Percentiles rank a stretch among this genome's conserved stretches.
Evolutionary conservation across 2,329 filamentous ascomycete genomes (phyloP).

Genomic region (Mariannaea sp.): DNA sequence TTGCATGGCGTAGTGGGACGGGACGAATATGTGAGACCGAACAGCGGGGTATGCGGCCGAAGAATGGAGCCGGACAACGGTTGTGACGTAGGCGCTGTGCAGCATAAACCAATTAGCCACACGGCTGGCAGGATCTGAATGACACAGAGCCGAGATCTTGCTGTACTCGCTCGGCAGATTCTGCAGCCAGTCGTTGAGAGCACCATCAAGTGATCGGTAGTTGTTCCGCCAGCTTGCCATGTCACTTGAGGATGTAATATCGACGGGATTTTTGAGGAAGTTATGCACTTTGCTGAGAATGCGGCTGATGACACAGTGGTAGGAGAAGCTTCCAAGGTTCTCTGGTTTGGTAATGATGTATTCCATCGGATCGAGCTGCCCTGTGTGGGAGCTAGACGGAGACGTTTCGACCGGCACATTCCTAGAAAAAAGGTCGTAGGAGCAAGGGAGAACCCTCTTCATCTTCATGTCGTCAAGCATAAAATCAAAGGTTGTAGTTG

Average conservation of each 20-base stretch:
- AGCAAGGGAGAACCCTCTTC: constrained; percentile 49
- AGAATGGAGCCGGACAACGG: constrained; percentile 51
- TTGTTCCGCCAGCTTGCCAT: constrained; percentile 49
- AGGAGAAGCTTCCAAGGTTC: constrained; percentile 51
- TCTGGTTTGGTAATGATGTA: constrained; percentile 46
- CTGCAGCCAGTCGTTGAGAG: constrained; percentile 49
- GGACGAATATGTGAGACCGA: constrained; percentile 48
- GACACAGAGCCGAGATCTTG: constrained; percentile 51
- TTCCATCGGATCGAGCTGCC: constrained; percentile 32
- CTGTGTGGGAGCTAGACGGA: constrained; percentile 34
- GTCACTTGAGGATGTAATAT: constrained; percentile 45
- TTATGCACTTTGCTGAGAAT: constrained; percentile 50
- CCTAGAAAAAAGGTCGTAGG: constrained; percentile 51
- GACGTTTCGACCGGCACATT: constrained; percentile 51
- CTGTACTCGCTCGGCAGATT: constrained; percentile 51
- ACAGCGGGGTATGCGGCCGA: constrained; percentile 49
- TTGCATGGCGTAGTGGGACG: constrained; percentile 52
- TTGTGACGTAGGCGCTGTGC: constrained; percentile 51
- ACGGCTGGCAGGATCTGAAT: constrained; percentile 51
- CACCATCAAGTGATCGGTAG: constrained; percentile 46
- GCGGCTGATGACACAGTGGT: constrained; percentile 51
- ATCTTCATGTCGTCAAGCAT: constrained; percentile 47
- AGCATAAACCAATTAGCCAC: constrained; percentile 55
- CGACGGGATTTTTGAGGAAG: constrained; percentile 48
- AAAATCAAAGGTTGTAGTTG: constrained; percentile 48